These are phyloP conservation scores for Serendipita indica DNA, from an alignment of 768 basidiomycete genomes.

Conservation along the genomic window DNA sequence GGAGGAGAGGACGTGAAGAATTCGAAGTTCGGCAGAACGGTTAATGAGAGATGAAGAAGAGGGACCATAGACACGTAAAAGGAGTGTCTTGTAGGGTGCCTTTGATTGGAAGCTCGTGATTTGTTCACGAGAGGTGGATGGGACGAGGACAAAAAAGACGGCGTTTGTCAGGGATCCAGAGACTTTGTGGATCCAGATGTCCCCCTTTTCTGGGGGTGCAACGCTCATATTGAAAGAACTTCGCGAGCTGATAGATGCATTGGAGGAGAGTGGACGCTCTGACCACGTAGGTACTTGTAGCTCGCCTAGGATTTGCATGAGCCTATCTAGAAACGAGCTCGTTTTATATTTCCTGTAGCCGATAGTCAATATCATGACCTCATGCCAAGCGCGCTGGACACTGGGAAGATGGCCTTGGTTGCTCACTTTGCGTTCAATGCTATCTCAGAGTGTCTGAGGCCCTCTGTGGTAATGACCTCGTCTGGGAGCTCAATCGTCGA, in stretches of 20 bases:
- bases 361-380: conserved; percentile 16
- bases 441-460: conserved; percentile 40
- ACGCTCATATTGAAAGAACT: neutral
- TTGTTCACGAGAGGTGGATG: conserved; percentile 30
- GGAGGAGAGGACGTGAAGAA: conserved; percentile 79
- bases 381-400: conserved; percentile 15
- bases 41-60: conserved; percentile 79
- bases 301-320: conserved; percentile 40
- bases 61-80: conserved; percentile 85
- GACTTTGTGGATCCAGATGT: conserved; percentile 56
- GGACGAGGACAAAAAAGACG: conserved; percentile 88
- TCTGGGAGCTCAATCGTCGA: conserved; percentile 6
- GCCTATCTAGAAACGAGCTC: conserved; percentile 34
- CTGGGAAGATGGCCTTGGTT: conserved; percentile 15
- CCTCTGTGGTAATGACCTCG: conserved; percentile 38
- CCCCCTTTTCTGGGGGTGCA: conserved; percentile 17
- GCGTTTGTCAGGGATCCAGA: conserved; percentile 91
- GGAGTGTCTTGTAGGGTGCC: conserved; percentile 36
- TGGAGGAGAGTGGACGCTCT: neutral
- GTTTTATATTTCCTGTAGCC: conserved; percentile 48
- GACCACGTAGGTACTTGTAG: conserved; percentile 48
- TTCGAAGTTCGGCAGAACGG: conserved; percentile 71
- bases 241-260: conserved; percentile 4
- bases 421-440: conserved; percentile 60
- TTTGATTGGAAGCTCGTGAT: conserved; percentile 1